Conservation (phyloP, 495 filamentous ascomycete genomes). For the Aspergillus affinis region DNA sequence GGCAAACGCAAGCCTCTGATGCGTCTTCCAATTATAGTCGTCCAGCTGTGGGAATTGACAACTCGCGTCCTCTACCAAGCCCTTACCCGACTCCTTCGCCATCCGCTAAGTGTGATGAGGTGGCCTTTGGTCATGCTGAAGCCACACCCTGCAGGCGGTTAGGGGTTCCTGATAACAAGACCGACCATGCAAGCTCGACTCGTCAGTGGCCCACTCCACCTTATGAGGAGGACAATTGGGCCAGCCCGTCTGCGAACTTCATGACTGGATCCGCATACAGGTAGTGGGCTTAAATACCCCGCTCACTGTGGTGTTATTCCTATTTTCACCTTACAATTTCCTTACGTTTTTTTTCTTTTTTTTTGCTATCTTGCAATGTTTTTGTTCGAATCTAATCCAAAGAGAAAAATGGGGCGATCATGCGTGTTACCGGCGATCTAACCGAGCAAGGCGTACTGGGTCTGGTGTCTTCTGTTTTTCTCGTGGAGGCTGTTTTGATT, state of each 20-base stretch:
- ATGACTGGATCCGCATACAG: slow-evolving; percentile 56
- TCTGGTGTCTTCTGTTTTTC: slow-evolving; percentile 31
- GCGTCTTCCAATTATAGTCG: slow-evolving; percentile 45
- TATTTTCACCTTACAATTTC: slow-evolving; percentile 10
- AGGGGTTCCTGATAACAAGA: slow-evolving; percentile 61
- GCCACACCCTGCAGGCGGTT: slow-evolving; percentile 49
- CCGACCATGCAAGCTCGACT: slow-evolving; percentile 52
- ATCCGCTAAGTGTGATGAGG: slow-evolving; percentile 72
- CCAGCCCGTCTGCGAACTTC: slow-evolving; percentile 74
- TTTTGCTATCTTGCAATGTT: slow-evolving; percentile 18
- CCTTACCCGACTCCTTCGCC: slow-evolving; percentile 92
- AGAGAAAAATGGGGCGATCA: slow-evolving; percentile 30
- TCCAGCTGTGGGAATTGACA: slow-evolving; percentile 54
- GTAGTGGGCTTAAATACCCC: slow-evolving; percentile 22
- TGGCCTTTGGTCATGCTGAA: slow-evolving; percentile 63
- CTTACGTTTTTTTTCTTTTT: slow-evolving; percentile 16
- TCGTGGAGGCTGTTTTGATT: slow-evolving; percentile 25
- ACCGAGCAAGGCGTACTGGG: slow-evolving; percentile 40
- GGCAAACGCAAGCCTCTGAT: slow-evolving; percentile 44
- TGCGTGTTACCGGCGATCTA: slow-evolving; percentile 28
- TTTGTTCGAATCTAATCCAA: slow-evolving; percentile 21
- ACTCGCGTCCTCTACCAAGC: slow-evolving; percentile 57
- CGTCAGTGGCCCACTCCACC: slow-evolving; percentile 96
- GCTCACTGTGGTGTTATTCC: not conserved
- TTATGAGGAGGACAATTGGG: slow-evolving; percentile 88